Conservation (phyloP, 331 rosid species). For the Cydonia oblonga region DNA sequence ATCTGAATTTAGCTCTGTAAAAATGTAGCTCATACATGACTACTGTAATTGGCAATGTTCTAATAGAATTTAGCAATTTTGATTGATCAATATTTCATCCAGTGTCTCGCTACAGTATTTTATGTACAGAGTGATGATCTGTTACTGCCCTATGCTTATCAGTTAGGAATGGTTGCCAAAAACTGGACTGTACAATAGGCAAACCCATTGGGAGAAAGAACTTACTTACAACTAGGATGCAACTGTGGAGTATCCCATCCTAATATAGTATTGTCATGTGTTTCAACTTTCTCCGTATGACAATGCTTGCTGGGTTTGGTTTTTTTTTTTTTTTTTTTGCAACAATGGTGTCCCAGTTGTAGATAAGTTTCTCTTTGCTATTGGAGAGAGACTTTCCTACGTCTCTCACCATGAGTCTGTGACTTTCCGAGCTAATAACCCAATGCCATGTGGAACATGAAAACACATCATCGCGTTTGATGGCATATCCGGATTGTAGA, state of each 20-base stretch:
- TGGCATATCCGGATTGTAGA: background rate
- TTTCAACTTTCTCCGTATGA: too few species aligned
- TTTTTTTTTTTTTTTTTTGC: too few species aligned
- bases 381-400: background rate
- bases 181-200: background rate
- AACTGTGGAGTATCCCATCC: background rate
- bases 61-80: background rate
- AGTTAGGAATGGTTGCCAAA: background rate
- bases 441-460: accelerated
- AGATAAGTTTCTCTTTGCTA: too few species aligned
- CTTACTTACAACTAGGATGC: background rate
- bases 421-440: background rate
- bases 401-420: background rate
- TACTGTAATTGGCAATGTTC: too few species aligned
- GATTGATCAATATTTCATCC: background rate
- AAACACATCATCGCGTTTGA: background rate
- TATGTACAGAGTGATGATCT: background rate
- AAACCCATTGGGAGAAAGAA: background rate
- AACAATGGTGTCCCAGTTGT: background rate
- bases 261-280: background rate
- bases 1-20: background rate
- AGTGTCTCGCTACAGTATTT: background rate
- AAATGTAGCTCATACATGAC: background rate
- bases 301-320: background rate
- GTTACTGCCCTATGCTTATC: background rate